A percentile compares a stretch with the other conserved stretches of the same genome.
These are phyloP conservation scores for Larix kaempferi DNA, from an alignment of 75 land plant species.

Conservation along the genomic window DNA sequence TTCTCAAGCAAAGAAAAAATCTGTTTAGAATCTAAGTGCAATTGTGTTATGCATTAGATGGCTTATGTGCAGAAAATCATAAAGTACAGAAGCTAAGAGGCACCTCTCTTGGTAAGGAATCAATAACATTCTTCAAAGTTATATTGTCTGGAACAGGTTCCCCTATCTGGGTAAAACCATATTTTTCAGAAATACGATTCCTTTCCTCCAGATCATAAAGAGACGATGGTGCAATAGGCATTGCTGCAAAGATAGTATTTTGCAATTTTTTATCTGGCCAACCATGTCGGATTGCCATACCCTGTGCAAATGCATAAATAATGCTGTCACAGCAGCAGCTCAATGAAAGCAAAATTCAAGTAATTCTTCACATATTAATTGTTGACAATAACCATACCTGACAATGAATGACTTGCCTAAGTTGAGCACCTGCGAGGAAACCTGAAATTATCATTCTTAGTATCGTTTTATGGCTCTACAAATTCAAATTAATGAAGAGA, in stretches of 20 bases:
- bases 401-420: too few species aligned
- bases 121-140: constrained; percentile 74
- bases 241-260: constrained; percentile 17
- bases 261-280: background rate
- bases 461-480: too few species aligned
- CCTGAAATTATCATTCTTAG: too few species aligned
- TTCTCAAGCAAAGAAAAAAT: constrained; percentile 15
- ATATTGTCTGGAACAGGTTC: constrained; percentile 80
- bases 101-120: constrained; percentile 77
- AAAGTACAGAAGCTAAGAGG: background rate
- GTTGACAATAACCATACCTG: too few species aligned
- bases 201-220: constrained; percentile 45
- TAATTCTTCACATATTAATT: too few species aligned
- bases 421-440: too few species aligned
- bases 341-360: too few species aligned
- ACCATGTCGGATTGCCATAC: background rate
- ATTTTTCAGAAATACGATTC: constrained; percentile 56
- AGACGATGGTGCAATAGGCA: constrained; percentile 45
- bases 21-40: background rate
- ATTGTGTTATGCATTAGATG: background rate
- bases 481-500: too few species aligned
- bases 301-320: background rate
- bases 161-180: constrained; percentile 90
- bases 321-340: too few species aligned
- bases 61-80: constrained; percentile 7